Percentiles rank a stretch among this genome's conserved stretches.
Conservation (phyloP, 1,284 basidiomycete genomes). For the Moniliophthora roreri region DNA sequence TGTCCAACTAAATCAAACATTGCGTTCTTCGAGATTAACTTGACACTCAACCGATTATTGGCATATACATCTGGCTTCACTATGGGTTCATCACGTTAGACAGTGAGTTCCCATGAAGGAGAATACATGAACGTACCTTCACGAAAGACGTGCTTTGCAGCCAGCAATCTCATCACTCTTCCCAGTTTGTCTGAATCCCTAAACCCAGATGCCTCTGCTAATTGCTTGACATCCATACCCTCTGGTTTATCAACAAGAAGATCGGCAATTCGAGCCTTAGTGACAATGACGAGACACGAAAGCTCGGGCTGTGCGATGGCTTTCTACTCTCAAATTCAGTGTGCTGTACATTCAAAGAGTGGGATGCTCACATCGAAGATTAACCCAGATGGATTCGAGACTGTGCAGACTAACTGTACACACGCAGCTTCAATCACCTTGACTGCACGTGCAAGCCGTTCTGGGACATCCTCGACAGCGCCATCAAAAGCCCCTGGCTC, state of each 20-base stretch:
- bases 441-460: slow-evolving; percentile 14
- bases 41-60: slow-evolving; percentile 32
- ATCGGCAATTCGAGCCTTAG: slow-evolving; percentile 29
- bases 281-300: slow-evolving; percentile 19
- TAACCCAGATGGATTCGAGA: slow-evolving; percentile 22
- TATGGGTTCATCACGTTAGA: background rate
- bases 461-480: slow-evolving; percentile 11
- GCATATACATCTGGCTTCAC: slow-evolving; percentile 25
- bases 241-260: slow-evolving; percentile 27
- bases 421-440: slow-evolving; percentile 24
- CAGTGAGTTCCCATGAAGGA: background rate
- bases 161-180: slow-evolving; percentile 30
- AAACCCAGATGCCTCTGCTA: slow-evolving; percentile 23
- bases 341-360: background rate
- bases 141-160: slow-evolving; percentile 31
- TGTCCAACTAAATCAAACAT: too few relatives aligned
- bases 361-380: slow-evolving; percentile 22
- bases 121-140: slow-evolving; percentile 23
- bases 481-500: slow-evolving; percentile 17
- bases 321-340: slow-evolving; percentile 9
- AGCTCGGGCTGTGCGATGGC: slow-evolving; percentile 15
- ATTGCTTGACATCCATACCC: slow-evolving; percentile 29
- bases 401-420: slow-evolving; percentile 21
- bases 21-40: slow-evolving; percentile 23
- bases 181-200: slow-evolving; percentile 26